Conservation (phyloP, 2,329 filamentous ascomycete genomes). For the Bipolaris gigantea region DNA sequence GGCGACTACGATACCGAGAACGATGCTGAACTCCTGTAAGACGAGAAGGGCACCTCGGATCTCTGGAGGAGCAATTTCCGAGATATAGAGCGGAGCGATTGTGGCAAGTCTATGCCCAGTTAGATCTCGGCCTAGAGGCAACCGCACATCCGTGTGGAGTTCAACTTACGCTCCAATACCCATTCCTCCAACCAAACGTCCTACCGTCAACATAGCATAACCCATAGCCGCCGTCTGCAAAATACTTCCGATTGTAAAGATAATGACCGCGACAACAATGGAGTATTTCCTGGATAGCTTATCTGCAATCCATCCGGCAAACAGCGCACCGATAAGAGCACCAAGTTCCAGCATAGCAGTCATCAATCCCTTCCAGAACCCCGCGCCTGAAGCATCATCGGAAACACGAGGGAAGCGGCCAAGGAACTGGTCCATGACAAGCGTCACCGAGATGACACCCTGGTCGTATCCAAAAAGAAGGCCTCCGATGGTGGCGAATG, state of each 20-base stretch:
- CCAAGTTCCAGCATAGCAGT: slow-evolving; percentile 60
- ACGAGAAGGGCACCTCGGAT: slow-evolving; percentile 55
- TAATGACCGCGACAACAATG: slow-evolving; percentile 54
- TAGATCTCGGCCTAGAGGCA: background rate
- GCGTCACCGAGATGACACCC: slow-evolving; percentile 50
- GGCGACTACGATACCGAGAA: slow-evolving; percentile 53
- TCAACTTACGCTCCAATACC: slow-evolving; percentile 54
- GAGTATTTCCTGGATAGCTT: slow-evolving; percentile 57
- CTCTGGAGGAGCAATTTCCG: slow-evolving; percentile 55
- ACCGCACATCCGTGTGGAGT: background rate
- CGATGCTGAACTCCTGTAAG: slow-evolving; percentile 52
- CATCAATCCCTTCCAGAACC: slow-evolving; percentile 51
- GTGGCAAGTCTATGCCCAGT: slow-evolving; percentile 30
- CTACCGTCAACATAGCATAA: slow-evolving; percentile 56
- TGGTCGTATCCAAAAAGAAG: slow-evolving; percentile 56
- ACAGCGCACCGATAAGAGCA: slow-evolving; percentile 49
- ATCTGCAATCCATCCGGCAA: slow-evolving; percentile 53
- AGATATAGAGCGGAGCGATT: slow-evolving; percentile 58
- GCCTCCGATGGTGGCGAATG: slow-evolving; percentile 55
- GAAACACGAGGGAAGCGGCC: slow-evolving; percentile 50
- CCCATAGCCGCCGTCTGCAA: slow-evolving; percentile 56
- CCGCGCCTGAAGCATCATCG: slow-evolving; percentile 46
- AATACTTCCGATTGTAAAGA: slow-evolving; percentile 56
- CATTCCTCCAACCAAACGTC: slow-evolving; percentile 54
- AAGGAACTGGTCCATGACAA: slow-evolving; percentile 58